These are phyloP conservation scores for Quercus agrifolia DNA, from an alignment of 306 rosid genomes.

Conservation along the genomic window DNA sequence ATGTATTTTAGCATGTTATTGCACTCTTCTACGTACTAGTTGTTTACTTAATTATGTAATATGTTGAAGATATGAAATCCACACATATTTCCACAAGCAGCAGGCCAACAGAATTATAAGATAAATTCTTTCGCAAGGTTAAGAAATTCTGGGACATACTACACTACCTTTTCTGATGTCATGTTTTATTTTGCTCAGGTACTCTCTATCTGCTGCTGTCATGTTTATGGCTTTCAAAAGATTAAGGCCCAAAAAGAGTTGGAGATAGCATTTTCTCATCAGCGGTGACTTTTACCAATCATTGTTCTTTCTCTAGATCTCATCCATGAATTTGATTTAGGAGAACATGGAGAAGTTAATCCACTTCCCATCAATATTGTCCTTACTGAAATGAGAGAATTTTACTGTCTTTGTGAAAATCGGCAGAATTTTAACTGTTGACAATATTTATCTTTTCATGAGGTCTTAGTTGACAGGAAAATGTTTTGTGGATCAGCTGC, in stretches of 20 bases:
- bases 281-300: not conserved
- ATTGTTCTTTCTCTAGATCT: not conserved
- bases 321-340: not conserved
- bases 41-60: not conserved
- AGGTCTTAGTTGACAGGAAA: not conserved
- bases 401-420: not conserved
- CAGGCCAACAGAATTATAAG: not conserved
- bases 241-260: slow-evolving; percentile 43
- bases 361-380: not conserved
- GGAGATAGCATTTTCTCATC: slow-evolving; percentile 41
- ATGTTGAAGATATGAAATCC: not conserved
- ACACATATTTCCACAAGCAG: not conserved
- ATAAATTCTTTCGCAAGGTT: not conserved
- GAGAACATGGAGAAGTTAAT: not conserved
- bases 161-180: not conserved
- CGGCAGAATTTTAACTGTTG: not conserved
- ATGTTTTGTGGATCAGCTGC: not conserved
- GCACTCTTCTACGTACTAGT: not conserved
- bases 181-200: slow-evolving; percentile 52
- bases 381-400: not conserved
- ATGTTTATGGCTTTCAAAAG: slow-evolving; percentile 89
- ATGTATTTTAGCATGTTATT: no score
- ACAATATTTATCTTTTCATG: not conserved
- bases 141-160: not conserved
- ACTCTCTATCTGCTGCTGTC: slow-evolving; percentile 88